Conservation (phyloP, 495 filamentous ascomycete species). For the Collariella sp. region DNA sequence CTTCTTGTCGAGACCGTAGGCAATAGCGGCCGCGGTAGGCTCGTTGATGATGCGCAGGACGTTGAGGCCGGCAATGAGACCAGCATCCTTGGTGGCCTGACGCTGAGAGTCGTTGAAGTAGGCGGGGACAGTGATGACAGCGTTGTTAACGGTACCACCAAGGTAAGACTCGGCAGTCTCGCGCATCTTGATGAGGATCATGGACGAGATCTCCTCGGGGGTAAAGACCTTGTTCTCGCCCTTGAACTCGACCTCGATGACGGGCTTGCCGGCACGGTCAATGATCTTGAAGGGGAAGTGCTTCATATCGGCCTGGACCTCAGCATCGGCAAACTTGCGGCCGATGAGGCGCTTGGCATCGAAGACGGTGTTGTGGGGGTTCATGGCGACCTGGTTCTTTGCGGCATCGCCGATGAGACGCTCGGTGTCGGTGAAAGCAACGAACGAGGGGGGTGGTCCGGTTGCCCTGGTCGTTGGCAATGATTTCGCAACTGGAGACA, state of each 20-base stretch:
- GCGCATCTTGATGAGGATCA: conserved; percentile 97
- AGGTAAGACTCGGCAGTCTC: conserved; percentile 91
- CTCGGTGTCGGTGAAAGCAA: conserved; percentile 94
- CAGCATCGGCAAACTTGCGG: conserved; percentile 90
- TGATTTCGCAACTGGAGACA: conserved; percentile 55
- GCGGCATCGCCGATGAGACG: conserved; percentile 95
- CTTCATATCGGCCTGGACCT: conserved; percentile 96
- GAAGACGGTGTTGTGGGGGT: conserved; percentile 98
- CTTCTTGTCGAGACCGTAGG: conserved; percentile 93
- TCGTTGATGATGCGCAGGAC: conserved; percentile 96
- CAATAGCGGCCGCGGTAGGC: conserved; percentile 88
- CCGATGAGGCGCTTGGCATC: conserved; percentile 99
- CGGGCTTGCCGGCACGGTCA: conserved; percentile 92
- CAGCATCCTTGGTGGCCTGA: conserved; percentile 96
- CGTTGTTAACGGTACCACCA: conserved; percentile 82
- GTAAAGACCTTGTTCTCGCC: conserved; percentile 97
- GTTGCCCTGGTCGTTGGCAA: conserved; percentile 85
- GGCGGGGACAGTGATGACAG: conserved; percentile 90
- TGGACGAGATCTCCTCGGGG: conserved; percentile 96
- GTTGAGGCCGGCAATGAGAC: conserved; percentile 91
- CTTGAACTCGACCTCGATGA: conserved; percentile 94
- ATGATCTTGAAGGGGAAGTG: conserved; percentile 99
- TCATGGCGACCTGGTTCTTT: conserved; percentile 98
- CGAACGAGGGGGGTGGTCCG: conserved; percentile 92
- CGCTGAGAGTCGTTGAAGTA: conserved; percentile 99